These are phyloP conservation scores for Apiospora aurea DNA, from an alignment of 2,329 filamentous ascomycete genomes.

Conservation along the genomic window DNA sequence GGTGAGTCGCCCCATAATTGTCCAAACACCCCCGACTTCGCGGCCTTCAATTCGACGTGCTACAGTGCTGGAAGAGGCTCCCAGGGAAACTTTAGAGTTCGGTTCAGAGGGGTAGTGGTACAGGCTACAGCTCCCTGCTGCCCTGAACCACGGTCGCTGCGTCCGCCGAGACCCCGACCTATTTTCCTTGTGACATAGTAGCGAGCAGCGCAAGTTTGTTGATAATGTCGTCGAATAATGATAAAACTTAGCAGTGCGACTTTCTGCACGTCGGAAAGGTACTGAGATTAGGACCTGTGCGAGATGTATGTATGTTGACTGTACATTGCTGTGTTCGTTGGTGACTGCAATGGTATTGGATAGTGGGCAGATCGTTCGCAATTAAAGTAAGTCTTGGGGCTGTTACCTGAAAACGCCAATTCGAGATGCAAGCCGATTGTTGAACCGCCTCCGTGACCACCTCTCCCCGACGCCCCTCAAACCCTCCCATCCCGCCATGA, in stretches of 20 bases:
- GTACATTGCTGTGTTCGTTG: background rate
- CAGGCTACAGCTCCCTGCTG: background rate
- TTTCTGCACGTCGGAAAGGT: background rate
- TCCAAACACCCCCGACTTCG: slow-evolving; percentile 3
- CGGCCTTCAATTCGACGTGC: slow-evolving; percentile 9
- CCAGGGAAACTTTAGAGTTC: background rate
- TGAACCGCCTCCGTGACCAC: slow-evolving; percentile 7
- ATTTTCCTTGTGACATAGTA: background rate
- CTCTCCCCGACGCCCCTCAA: background rate
- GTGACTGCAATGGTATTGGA: background rate
- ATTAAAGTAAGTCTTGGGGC: slow-evolving; percentile 7
- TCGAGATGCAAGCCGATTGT: slow-evolving; percentile 9
- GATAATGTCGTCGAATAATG: background rate
- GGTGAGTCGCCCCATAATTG: background rate
- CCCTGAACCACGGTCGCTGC: background rate
- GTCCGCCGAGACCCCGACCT: background rate
- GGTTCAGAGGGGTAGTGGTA: slow-evolving; percentile 5
- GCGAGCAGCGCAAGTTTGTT: slow-evolving; percentile 1
- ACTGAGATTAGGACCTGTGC: background rate
- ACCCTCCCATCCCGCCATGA: slow-evolving; percentile 1
- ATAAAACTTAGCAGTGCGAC: background rate
- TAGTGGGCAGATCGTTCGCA: background rate
- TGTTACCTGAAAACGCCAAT: background rate
- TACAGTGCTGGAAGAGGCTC: background rate
- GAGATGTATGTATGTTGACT: background rate